Percentiles rank a stretch among this genome's conserved stretches.
These are phyloP conservation scores for Rhynchospora tenuis DNA, from an alignment of 176 grass and related monocot genomes.

Conservation along the genomic window DNA sequence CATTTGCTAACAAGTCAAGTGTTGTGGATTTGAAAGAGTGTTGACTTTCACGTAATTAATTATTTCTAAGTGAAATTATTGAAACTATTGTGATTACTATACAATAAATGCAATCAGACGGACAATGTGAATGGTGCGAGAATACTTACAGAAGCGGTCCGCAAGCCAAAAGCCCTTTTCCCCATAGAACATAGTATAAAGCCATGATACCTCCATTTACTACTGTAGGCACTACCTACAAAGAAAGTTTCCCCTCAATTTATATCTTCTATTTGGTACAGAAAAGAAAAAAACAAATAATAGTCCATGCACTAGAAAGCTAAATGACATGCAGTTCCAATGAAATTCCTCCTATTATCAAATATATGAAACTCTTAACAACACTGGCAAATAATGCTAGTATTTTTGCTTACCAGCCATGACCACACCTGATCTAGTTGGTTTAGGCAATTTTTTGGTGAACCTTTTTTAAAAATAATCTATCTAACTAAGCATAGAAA, in stretches of 20 bases:
- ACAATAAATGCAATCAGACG: conserved; percentile 4
- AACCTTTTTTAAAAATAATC: not conserved
- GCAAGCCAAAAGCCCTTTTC: conserved; percentile 81
- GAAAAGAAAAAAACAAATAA: not conserved
- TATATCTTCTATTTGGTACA: conserved; percentile 17
- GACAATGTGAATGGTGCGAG: not conserved
- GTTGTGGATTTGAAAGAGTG: too few relatives aligned
- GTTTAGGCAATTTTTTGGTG: not conserved
- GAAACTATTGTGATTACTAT: not conserved
- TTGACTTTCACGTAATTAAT: not conserved
- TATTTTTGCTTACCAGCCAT: not conserved
- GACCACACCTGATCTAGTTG: not conserved
- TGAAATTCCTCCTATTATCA: not conserved
- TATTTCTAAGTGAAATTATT: not conserved
- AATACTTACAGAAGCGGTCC: conserved; percentile 84
- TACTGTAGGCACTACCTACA: conserved; percentile 76
- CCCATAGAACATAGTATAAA: conserved; percentile 91
- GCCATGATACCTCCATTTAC: conserved; percentile 97
- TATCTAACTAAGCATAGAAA: not conserved
- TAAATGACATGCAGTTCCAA: not conserved
- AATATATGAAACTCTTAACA: not conserved
- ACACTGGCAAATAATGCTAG: not conserved
- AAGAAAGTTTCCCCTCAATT: not conserved
- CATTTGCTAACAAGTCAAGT: too few relatives aligned
- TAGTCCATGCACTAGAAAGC: not conserved